These are phyloP conservation scores for Talaromyces stipitatus DNA, from an alignment of 495 filamentous ascomycete species.

Conservation along the genomic window DNA sequence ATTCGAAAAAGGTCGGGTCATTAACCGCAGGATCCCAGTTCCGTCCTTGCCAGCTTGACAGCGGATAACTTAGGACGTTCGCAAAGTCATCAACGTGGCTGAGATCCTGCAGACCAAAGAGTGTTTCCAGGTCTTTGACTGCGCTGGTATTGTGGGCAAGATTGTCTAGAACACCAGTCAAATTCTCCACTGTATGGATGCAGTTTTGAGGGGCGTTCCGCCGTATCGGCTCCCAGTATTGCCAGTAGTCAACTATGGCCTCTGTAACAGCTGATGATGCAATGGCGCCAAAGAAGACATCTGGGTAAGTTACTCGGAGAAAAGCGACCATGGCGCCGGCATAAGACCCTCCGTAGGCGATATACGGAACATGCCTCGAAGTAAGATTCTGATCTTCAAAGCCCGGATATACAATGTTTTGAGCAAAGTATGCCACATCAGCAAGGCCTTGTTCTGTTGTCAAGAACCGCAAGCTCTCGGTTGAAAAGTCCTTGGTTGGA, in stretches of 20 bases:
- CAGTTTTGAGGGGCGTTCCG: conserved; percentile 48
- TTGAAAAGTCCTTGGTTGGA: conserved; percentile 50
- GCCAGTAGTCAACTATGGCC: conserved; percentile 65
- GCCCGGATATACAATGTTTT: conserved; percentile 56
- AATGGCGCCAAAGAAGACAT: conserved; percentile 62
- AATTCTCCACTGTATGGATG: conserved; percentile 45
- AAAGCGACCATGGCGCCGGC: conserved; percentile 67
- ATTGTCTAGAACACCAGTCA: conserved; percentile 56
- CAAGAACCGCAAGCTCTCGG: conserved; percentile 61
- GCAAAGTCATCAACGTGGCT: conserved; percentile 58
- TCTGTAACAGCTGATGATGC: conserved; percentile 63
- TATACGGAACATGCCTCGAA: conserved; percentile 50
- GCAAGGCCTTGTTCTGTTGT: conserved; percentile 69
- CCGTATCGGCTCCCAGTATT: conserved; percentile 60
- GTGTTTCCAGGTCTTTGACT: conserved; percentile 39
- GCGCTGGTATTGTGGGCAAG: conserved; percentile 25
- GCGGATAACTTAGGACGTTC: conserved; percentile 38
- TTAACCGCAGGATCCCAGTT: conserved; percentile 66
- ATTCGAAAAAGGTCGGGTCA: conserved; percentile 44
- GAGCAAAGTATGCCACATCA: conserved; percentile 64
- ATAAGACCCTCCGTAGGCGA: conserved; percentile 70
- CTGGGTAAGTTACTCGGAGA: conserved; percentile 59
- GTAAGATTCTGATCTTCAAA: conserved; percentile 55
- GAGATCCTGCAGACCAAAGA: conserved; percentile 51
- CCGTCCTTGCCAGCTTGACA: conserved; percentile 49